phyloP scores from a whole-genome alignment of 768 basidiomycete genomes.

The Sporobolomyces pararoseus region DNA sequence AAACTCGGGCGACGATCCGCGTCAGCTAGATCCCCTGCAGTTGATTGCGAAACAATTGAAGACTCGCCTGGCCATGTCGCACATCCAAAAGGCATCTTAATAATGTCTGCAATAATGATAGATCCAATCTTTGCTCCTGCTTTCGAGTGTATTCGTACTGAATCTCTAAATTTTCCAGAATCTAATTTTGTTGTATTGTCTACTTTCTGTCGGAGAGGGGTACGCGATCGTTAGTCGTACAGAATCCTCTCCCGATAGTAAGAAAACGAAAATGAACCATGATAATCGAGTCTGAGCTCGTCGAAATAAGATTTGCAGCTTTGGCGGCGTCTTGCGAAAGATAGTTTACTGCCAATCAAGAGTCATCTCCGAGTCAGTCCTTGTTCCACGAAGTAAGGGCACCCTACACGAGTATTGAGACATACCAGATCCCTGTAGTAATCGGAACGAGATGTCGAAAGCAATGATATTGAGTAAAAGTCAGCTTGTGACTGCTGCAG shows the following conservation, averaged over 20 bases:
- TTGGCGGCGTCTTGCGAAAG: conserved; percentile 4
- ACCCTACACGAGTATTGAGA: too few species aligned
- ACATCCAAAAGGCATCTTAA: conserved; percentile 27
- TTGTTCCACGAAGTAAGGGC: too few species aligned
- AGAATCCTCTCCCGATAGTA: too few species aligned
- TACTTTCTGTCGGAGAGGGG: conserved; percentile 23
- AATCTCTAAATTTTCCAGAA: conserved; percentile 9
- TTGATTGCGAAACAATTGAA: not conserved
- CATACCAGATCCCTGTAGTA: not conserved
- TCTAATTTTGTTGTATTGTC: conserved; percentile 32
- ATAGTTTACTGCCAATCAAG: conserved; percentile 27
- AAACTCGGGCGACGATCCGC: too few species aligned
- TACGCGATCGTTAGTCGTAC: too few species aligned
- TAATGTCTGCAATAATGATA: conserved; percentile 28
- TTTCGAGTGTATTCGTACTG: conserved; percentile 22
- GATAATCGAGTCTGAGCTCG: not conserved
- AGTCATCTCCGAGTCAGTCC: too few species aligned
- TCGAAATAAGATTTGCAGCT: conserved; percentile 21
- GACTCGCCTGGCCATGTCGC: conserved; percentile 18
- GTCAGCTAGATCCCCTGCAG: not conserved
- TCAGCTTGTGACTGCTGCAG: too few species aligned
- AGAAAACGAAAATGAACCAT: conserved; percentile 19
- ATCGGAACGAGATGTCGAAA: too few species aligned
- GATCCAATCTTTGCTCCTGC: conserved; percentile 14
- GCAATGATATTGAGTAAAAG: too few species aligned